Base-by-base conservation (phyloP, 2,329 filamentous ascomycete genomes). In the Rhinocladiella mackenziei region DNA sequence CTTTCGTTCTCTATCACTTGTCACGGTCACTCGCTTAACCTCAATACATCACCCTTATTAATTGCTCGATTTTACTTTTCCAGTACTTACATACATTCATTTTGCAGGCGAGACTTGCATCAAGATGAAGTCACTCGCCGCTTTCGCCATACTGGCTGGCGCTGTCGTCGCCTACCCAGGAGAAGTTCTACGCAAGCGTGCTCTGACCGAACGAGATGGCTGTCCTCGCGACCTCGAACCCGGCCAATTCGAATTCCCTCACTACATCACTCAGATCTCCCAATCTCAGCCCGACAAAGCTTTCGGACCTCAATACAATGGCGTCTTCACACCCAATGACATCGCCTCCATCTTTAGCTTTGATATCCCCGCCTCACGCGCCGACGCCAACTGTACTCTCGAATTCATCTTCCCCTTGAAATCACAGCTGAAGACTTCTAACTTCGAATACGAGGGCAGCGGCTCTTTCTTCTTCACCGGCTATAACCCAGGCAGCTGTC, bases 281-380 rank as follows among this genome's bases (percentile, higher is more conserved):
- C 73, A 72, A 2, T 63, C 68, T 11, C 64, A 72, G 11, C 78
- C 80, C 0, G 62, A 74, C 59, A 69, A 64, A 3, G 66, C 74
- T 0, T 64, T 65, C 31, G 79, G 80, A 5, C 78, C 73, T 2
- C 71, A 70, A 1, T 75, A 68, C 64, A 74, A 76, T 51, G 80
- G 78, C 40, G 71, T 72, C 8, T 67, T 83, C 26, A 75, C 74
- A 9, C 62, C 69, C 13, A 67, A 63, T 14, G 69, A 66, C 43
- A 62, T 76, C 36, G 76, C 75, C 7, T 74, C 75, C 9, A 74
- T 84, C 58, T 85, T 82, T 74, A 83, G 83, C 68, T 86, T 86
- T 64, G 79, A 83, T 58, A 76, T 86, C 31, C 76, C 76, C 1
- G 50, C 62, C 3, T 62, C 65, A 4, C 72, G 78, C 55, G 55